Evolutionary conservation across 208 protist genomes (phyloP).

Genomic region (Crithidia bombi): DNA sequence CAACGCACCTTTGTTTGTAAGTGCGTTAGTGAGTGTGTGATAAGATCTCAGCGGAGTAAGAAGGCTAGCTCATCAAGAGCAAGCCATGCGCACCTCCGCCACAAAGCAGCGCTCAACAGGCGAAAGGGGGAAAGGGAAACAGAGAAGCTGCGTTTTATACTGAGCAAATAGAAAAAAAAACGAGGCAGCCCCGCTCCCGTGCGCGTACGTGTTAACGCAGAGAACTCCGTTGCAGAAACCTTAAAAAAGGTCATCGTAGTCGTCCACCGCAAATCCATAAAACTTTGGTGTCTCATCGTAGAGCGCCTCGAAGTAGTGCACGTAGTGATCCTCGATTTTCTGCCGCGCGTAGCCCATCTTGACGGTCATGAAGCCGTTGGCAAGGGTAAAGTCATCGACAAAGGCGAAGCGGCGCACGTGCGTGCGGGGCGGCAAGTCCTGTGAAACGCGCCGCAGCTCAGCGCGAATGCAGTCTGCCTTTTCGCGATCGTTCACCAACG

Average conservation of each 20-base stretch:
- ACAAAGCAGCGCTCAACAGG: no score
- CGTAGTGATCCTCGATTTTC: constrained; percentile 87
- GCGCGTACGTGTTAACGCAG: not conserved
- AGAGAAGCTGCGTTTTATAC: no score
- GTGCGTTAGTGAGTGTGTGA: not conserved
- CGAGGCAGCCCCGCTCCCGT: not conserved
- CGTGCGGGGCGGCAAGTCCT: constrained; percentile 74
- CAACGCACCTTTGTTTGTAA: not conserved
- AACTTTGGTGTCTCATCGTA: constrained; percentile 93
- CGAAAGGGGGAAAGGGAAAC: no score
- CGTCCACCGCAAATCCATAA: constrained; percentile 91
- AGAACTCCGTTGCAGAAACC: not conserved
- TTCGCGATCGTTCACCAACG: constrained; percentile 87
- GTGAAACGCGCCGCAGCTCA: constrained; percentile 80
- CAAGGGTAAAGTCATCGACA: constrained; percentile 90
- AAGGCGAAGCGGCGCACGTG: constrained; percentile 91
- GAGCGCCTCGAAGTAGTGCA: constrained; percentile 90
- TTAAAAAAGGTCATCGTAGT: constrained; percentile 92
- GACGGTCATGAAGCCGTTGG: constrained; percentile 90
- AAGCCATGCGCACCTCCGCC: no score
- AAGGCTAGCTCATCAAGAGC: no score
- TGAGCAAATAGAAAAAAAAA: no score
- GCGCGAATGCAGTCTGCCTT: constrained; percentile 90
- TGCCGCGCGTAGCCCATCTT: constrained; percentile 88
- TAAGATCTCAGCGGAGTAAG: no score